Conservation (phyloP, 75 land plant genomes). For the Adiantum capillusveneris region DNA sequence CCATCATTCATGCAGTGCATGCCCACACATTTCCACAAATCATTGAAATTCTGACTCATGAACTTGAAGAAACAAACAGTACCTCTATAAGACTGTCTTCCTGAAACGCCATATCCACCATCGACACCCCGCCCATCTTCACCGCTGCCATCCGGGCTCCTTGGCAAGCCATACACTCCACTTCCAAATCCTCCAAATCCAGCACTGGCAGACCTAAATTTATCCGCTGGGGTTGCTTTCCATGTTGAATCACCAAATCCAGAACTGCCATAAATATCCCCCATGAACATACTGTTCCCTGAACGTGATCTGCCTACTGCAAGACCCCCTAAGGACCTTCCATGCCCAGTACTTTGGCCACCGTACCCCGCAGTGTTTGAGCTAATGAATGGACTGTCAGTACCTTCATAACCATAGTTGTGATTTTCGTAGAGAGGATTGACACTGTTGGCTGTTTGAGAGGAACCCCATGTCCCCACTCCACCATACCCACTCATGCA, state of each 20-base stretch:
- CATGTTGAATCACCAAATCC: slow-evolving; percentile 64
- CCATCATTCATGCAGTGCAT: no score
- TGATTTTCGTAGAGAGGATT: not conserved
- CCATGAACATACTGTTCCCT: slow-evolving; percentile 16
- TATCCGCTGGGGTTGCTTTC: slow-evolving; percentile 50
- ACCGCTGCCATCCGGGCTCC: not conserved
- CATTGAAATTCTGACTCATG: not conserved
- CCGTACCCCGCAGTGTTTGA: not conserved
- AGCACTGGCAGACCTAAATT: not conserved
- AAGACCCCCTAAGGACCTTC: slow-evolving; percentile 9
- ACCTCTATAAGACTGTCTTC: not conserved
- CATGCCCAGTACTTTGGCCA: not conserved
- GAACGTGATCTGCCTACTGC: slow-evolving; percentile 13
- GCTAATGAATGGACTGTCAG: not conserved
- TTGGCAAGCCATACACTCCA: not conserved
- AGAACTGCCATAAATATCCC: slow-evolving; percentile 35
- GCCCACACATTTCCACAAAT: no score
- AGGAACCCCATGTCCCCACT: not conserved
- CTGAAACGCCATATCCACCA: not conserved
- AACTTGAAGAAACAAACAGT: not conserved
- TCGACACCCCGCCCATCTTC: not conserved
- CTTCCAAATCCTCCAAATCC: not conserved
- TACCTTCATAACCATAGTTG: not conserved
- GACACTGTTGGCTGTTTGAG: not conserved
- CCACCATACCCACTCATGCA: not conserved